Evolutionary conservation across 306 rosid species (phyloP).

Genomic region (Medicago arabica): DNA sequence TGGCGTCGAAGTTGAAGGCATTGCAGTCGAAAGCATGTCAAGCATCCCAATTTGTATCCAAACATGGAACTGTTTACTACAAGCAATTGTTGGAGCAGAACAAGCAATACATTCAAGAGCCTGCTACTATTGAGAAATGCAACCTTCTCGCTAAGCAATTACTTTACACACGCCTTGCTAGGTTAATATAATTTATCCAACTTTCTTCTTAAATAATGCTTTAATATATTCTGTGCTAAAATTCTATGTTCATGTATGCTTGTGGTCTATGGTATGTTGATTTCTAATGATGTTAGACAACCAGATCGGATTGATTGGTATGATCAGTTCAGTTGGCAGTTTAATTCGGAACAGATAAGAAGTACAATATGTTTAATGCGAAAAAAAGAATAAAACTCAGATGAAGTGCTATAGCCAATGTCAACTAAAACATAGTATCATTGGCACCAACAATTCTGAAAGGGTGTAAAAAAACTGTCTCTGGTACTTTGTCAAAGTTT

Average conservation of each 20-base stretch:
- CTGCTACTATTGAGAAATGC: conserved; percentile 91
- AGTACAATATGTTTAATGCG: background rate
- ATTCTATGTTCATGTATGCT: conserved; percentile 4
- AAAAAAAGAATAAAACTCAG: background rate
- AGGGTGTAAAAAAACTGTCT: background rate
- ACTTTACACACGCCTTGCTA: conserved; percentile 92
- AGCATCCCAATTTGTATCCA: conserved; percentile 69
- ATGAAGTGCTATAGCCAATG: too few species aligned
- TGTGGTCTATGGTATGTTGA: conserved; percentile 7
- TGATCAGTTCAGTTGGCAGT: too few species aligned
- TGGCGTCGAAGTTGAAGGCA: conserved; percentile 79
- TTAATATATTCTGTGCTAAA: background rate
- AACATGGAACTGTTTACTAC: conserved; percentile 74
- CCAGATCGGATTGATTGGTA: background rate
- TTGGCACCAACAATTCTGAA: background rate
- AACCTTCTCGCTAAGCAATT: conserved; percentile 74
- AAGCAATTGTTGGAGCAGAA: conserved; percentile 84
- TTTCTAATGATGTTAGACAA: conserved; percentile 12
- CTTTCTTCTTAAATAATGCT: conserved; percentile 3
- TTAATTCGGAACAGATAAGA: too few species aligned
- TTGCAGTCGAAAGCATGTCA: conserved; percentile 86
- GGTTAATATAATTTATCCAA: conserved; percentile 52
- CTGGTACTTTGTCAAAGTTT: too few species aligned
- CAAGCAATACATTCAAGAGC: conserved; percentile 88
- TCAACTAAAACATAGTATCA: too few species aligned